A percentile compares a stretch with the other conserved stretches of the same genome.
These are phyloP conservation scores for Colletotrichum falcatum DNA, from an alignment of 2,329 filamentous ascomycete genomes.

Conservation along the genomic window DNA sequence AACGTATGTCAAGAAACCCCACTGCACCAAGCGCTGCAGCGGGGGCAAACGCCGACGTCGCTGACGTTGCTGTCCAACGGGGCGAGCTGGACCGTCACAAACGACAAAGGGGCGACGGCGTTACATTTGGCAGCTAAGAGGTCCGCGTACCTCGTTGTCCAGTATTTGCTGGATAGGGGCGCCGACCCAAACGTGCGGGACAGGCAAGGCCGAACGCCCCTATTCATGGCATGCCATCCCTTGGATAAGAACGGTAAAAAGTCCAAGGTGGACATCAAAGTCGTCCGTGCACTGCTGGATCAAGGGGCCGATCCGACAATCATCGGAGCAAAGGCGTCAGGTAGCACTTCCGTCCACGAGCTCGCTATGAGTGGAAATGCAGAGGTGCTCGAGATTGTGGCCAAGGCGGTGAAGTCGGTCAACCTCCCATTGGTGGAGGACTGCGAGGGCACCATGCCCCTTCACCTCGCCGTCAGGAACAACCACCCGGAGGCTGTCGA, in stretches of 20 bases:
- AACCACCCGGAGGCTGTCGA: conserved; percentile 6
- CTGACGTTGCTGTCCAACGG: conserved; percentile 16
- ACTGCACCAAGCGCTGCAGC: conserved; percentile 9
- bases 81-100: neutral
- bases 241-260: conserved; percentile 13
- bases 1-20: neutral
- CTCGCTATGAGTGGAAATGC: conserved; percentile 11
- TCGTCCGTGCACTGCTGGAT: conserved; percentile 18
- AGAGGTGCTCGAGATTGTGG: conserved; percentile 14
- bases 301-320: conserved; percentile 26
- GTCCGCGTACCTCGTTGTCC: conserved; percentile 7
- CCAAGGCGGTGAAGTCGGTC: conserved; percentile 9
- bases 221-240: conserved; percentile 24
- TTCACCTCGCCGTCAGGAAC: conserved; percentile 9
- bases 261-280: neutral
- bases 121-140: conserved; percentile 23
- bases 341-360: conserved; percentile 18
- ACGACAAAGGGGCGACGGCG: conserved; percentile 17
- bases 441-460: conserved; percentile 14
- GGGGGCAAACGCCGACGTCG: conserved; percentile 16
- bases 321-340: neutral
- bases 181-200: conserved; percentile 30
- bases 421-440: conserved; percentile 3
- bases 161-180: conserved; percentile 30
- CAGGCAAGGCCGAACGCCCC: conserved; percentile 13